Base-by-base conservation (phyloP, 176 grass and related monocot species). In the Triticum dicoccoides region DNA sequence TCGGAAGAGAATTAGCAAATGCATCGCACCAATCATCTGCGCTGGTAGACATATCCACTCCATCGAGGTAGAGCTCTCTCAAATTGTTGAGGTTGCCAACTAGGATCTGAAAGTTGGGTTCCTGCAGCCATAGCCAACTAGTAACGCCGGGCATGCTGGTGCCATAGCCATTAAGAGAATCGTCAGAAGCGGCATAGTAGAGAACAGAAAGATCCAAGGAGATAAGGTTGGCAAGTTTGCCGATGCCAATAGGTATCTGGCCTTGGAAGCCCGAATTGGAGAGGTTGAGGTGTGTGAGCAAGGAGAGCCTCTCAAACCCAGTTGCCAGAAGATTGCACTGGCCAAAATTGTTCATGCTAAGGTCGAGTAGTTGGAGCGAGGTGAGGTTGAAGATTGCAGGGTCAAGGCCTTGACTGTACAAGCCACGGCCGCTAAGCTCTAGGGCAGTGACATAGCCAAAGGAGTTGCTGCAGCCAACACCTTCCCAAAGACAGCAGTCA, bases 201-300 rank as follows among this genome's bases (percentile, higher is more conserved):
- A 71, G 35, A 41, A 18, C 37, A 44, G 37, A 73, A 73, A 73
- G 70, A 73, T 73, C 70, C 70, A 73, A 73, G 1, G 70, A 44
- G 21, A 73, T 25, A 23, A 73, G 70, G n/a, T 25, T 73, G 2
- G 21, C 11, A 73, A 73, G 37, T 73, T 1, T 45, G 38, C 38
- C 39, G 0, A 73, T 44, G 38, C 10, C 5, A 24, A 25, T 44
- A 73, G 69, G 21, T 44, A 45, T 12, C 44, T 45, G 44, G 11
- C 76, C 52, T 21, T 0, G 0, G 1, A 83, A 69, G 0, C 11
- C 86, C 5, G 23, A 75, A 18, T 47, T 44, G 8, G 63, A 88
- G 65, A 88, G 86, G 34, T 88, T 83, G 20, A 78, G 47, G 18
- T 88, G 47, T 1, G 59, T 67, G 47, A 82, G 69, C 21, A 37